Base-by-base conservation (phyloP, 2,329 filamentous ascomycete genomes). In the Hypocreales sp. region DNA sequence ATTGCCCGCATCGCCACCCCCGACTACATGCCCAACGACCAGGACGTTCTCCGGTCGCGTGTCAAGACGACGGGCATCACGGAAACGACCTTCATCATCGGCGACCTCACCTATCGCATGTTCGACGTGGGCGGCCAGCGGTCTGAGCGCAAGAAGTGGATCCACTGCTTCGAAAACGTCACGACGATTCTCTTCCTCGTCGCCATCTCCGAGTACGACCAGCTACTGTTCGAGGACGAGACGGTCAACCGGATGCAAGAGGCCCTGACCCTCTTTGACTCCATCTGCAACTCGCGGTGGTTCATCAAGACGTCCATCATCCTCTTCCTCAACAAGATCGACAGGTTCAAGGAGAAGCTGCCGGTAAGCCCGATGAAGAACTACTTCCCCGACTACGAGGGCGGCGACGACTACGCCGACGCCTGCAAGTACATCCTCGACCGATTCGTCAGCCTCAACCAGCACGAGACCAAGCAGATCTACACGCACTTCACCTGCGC, bases 401-500 rank as follows among this genome's bases (percentile, higher is more conserved):
- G 87, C 40, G 90, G 90, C 42, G 79, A 92, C 42, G 87, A 98
- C 58, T 98, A 98, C 49, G 77, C 79, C 22, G 79, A 83, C 27
- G 90, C 90, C 20, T 98, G 90, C 61, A 87, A 98, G 56, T 98
- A 98, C 61, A 95, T 98, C 47, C 72, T 98, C 36, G 95, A 95
- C 69, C 75, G 90, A 51, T 98, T 98, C 58, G 90, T 95, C 46
- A 90, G 81, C 51, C 65, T 98, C 51, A 98, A 98, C 64, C 90
- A 95, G 60, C 87, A 94, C 54, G 90, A 95, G 64, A 93, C 84
- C 30, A 98, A 98, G 68, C 90, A 98, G 57, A 95, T 98, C 55
- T 98, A 98, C 67, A 98, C 90, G 33, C 90, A 95, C 59, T 98
- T 98, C 61, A 98, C 90, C 27, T 95, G 90, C 54, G 90, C 90